Conservation (phyloP, 345 rosid genomes). For the Lepidium didymum region DNA sequence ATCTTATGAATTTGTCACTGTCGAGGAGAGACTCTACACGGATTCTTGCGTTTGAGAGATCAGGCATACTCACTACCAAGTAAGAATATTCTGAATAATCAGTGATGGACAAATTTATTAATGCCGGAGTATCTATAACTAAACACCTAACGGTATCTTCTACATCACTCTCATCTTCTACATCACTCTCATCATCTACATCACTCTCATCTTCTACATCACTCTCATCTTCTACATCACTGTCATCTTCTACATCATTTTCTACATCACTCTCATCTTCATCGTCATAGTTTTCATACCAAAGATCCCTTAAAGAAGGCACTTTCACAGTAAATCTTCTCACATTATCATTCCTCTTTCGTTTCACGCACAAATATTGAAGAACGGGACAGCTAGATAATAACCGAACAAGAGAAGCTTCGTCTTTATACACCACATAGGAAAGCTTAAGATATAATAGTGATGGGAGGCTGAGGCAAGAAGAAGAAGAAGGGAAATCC, state of each 20-base stretch:
- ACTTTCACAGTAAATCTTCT: not conserved
- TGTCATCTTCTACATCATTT: not conserved
- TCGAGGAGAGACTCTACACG: not conserved
- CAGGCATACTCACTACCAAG: not conserved
- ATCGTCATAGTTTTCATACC: not conserved
- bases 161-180: not conserved
- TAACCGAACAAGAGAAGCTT: not conserved
- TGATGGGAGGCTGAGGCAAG: not conserved
- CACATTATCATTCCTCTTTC: not conserved
- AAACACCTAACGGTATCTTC: not conserved
- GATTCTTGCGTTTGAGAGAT: not conserved
- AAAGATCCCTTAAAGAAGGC: not conserved
- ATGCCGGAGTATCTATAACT: slow-evolving; percentile 2
- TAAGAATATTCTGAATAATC: not conserved
- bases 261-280: not conserved
- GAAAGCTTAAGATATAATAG: not conserved
- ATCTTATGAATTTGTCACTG: not conserved
- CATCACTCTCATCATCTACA: not conserved
- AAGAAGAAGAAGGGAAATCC: not conserved
- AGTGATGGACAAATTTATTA: not conserved
- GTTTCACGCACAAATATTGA: not conserved
- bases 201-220: not conserved
- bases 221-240: not conserved
- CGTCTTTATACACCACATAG: slow-evolving; percentile 6
- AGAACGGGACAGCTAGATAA: slow-evolving; percentile 15